A percentile compares a stretch with the other conserved stretches of the same genome.
Evolutionary conservation across 1,284 basidiomycete species (phyloP).

Genomic region (Sporisorium reilianum): DNA sequence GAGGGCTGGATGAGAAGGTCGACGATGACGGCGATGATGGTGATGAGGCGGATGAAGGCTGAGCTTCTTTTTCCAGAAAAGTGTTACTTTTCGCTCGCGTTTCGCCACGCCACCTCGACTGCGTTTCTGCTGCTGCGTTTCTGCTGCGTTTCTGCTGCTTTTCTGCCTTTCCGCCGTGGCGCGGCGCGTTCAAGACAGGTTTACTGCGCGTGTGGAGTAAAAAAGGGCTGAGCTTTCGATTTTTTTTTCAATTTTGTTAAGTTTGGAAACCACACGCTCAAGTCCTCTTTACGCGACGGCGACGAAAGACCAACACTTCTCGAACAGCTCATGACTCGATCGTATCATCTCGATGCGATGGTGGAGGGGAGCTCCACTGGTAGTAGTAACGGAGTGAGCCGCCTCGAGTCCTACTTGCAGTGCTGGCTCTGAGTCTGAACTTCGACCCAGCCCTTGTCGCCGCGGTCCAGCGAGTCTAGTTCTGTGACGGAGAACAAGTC

Average conservation of each 20-base stretch:
- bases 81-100: slow-evolving; percentile 38
- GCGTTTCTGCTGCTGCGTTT: too few relatives aligned
- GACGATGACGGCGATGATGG: neutral
- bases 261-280: too few relatives aligned
- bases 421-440: slow-evolving; percentile 38
- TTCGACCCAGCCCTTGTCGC: slow-evolving; percentile 47
- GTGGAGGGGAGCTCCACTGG: too few relatives aligned
- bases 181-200: slow-evolving; percentile 12
- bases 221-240: slow-evolving; percentile 10
- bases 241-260: neutral
- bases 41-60: slow-evolving; percentile 15
- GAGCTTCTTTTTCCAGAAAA: slow-evolving; percentile 11
- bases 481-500: slow-evolving; percentile 8
- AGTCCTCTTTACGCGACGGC: slow-evolving; percentile 3
- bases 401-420: slow-evolving; percentile 38
- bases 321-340: too few relatives aligned
- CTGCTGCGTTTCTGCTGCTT: too few relatives aligned
- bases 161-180: slow-evolving; percentile 4
- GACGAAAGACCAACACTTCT: neutral
- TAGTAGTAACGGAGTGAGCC: too few relatives aligned
- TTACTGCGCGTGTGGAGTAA: slow-evolving; percentile 16
- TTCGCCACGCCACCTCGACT: slow-evolving; percentile 42
- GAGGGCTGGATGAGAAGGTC: too few relatives aligned
- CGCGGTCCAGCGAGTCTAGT: slow-evolving; percentile 36
- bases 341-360: neutral